Base-by-base conservation (phyloP, 2,329 filamentous ascomycete genomes). In the Cephalotrichum gorgonifer region DNA sequence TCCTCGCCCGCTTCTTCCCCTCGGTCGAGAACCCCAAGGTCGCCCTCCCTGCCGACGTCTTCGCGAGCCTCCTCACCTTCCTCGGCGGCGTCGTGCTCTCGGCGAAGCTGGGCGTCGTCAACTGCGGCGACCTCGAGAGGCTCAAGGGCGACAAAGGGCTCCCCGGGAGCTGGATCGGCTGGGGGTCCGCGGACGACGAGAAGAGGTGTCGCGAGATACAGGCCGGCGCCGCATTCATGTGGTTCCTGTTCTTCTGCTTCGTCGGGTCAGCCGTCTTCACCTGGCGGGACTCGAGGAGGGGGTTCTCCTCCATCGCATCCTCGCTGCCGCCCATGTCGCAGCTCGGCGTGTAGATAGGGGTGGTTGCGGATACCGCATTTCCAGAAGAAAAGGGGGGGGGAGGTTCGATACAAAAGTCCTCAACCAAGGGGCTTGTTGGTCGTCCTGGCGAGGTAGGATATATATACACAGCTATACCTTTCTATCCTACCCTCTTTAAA, bases 131-230 rank as follows among this genome's bases (percentile, higher is more conserved):
- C 58, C 61, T 71, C 47, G 17, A 20, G 17, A 20, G 17, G n/a
- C 20, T 22, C 17, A 39, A 39, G n/a, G 35, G 22, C 15, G 44
- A 62, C 39, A 53, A 57, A 8, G 45, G 54, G 8, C 54, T 66
- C 39, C 58, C 63, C 27, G 39, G 56, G 57, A 74, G 76, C 64
- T 76, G 72, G 67, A 79, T 86, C 60, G 82, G 73, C 25, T 84
- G 75, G 61, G 82, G 82, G 50, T 81, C 80, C 43, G 52, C 54
- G 53, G 62, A 83, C 64, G 70, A 74, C 52, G 64, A 71, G 61
- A 80, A 83, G 69, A 77, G 84, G 55, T 90, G 86, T 68, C 81
- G 78, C 54, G 80, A 88, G 67, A 77, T 87, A 15, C 86, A 90
- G 69, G 86, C 86, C 33, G 76, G 78, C 53, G 79, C 78, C 30